A percentile compares a stretch with the other conserved stretches of the same genome.
These are phyloP conservation scores for Psilocybe azurescens DNA, from an alignment of 768 basidiomycete species.

Conservation along the genomic window DNA sequence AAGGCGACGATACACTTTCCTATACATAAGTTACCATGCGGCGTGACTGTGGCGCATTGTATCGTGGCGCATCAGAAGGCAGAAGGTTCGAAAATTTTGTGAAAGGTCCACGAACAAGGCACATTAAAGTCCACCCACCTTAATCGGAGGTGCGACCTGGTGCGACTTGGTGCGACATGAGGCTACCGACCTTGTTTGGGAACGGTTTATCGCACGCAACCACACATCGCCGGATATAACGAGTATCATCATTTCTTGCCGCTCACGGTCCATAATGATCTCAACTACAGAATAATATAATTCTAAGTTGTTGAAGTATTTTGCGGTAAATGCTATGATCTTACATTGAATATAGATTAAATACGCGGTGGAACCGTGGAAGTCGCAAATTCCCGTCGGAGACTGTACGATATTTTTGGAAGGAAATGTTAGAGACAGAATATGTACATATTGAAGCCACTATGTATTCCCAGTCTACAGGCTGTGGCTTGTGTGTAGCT, in stretches of 20 bases:
- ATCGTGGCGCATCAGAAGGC: neutral
- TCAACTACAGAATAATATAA: neutral
- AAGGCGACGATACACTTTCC: neutral
- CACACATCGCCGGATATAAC: neutral
- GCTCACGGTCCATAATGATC: neutral
- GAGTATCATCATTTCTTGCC: neutral
- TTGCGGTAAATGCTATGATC: neutral
- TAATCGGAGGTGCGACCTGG: neutral
- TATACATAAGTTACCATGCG: neutral
- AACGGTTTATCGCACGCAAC: neutral
- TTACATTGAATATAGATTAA: neutral
- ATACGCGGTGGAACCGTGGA: neutral
- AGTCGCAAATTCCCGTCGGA: neutral
- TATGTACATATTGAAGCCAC: neutral
- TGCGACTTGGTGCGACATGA: slow-evolving; percentile 13
- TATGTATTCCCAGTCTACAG: neutral
- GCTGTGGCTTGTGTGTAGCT: neutral
- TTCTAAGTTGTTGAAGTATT: neutral
- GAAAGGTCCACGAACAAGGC: neutral
- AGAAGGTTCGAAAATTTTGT: neutral
- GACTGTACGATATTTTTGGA: neutral
- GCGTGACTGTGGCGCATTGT: neutral
- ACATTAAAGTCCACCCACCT: slow-evolving; percentile 6
- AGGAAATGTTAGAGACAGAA: neutral
- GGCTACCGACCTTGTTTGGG: slow-evolving; percentile 26